Percentiles rank a stretch among this genome's conserved stretches.
Evolutionary conservation across 805 yeast species (phyloP).

Genomic region (Candida alai): DNA sequence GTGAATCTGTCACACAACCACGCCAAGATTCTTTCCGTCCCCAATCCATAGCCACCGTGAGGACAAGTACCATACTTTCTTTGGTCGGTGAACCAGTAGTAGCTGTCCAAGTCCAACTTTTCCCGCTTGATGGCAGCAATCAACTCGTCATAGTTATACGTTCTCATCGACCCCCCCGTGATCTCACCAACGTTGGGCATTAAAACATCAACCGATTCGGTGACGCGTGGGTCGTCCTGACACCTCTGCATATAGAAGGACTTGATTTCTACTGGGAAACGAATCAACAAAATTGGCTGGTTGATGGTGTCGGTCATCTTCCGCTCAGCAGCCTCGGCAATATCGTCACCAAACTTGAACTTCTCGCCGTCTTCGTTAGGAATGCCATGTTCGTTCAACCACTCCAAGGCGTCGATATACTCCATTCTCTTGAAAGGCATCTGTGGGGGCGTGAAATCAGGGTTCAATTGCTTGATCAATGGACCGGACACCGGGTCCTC

Average conservation of each 20-base stretch:
- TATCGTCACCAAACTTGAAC: conserved; percentile 97
- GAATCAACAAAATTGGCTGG: conserved; percentile 84
- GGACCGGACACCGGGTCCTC: conserved; percentile 94
- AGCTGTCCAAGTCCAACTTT: conserved; percentile 72
- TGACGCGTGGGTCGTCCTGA: conserved; percentile 84
- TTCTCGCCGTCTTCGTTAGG: conserved; percentile 91
- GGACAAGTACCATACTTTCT: conserved; percentile 97
- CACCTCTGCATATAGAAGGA: conserved; percentile 97
- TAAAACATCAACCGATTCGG: conserved; percentile 96
- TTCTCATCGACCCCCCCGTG: conserved; percentile 99
- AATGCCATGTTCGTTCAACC: conserved; percentile 95
- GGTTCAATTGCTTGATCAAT: conserved; percentile 86
- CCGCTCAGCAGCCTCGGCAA: conserved; percentile 99
- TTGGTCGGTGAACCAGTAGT: conserved; percentile 96
- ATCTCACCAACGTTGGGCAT: conserved; percentile 99
- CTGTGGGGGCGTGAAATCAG: conserved; percentile 77
- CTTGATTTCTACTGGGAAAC: conserved; percentile 96
- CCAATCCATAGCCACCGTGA: conserved; percentile 98
- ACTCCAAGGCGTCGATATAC: conserved; percentile 85
- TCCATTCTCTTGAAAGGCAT: conserved; percentile 89
- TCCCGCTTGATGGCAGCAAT: conserved; percentile 92
- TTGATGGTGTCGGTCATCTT: conserved; percentile 95
- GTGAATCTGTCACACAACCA: conserved; percentile 98
- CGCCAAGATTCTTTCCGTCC: conserved; percentile 96
- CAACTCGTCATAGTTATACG: conserved; percentile 73